These are phyloP conservation scores for Pachyrhizus erosus DNA, from an alignment of 306 rosid genomes.

Conservation along the genomic window DNA sequence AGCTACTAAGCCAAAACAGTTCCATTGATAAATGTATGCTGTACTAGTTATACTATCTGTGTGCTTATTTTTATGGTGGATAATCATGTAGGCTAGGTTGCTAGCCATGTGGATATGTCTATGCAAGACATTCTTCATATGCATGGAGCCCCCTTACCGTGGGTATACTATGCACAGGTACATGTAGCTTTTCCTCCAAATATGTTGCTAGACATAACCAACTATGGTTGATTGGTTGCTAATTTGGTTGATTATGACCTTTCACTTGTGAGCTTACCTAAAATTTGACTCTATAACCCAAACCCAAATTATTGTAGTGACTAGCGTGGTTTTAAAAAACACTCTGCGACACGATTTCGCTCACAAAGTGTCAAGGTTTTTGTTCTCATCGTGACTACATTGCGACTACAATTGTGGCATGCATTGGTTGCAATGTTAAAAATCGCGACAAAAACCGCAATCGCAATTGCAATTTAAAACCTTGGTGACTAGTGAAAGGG, in stretches of 20 bases:
- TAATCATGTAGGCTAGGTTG: constrained; percentile 42
- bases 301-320: background rate
- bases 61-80: constrained; percentile 28
- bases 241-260: background rate
- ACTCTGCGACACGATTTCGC: background rate
- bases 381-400: too few species aligned
- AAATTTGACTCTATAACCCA: constrained; percentile 24
- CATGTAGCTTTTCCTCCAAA: background rate
- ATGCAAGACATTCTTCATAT: constrained; percentile 38
- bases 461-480: background rate
- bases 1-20: constrained; percentile 24
- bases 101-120: constrained; percentile 53
- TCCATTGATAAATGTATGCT: constrained; percentile 1
- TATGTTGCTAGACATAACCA: background rate
- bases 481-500: background rate
- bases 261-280: background rate
- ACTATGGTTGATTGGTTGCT: background rate
- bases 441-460: background rate
- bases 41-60: constrained; percentile 34
- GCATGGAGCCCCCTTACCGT: constrained; percentile 30
- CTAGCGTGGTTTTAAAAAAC: background rate
- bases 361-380: background rate
- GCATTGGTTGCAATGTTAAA: background rate
- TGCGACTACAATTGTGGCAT: background rate
- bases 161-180: constrained; percentile 29